A percentile compares a stretch with the other conserved stretches of the same genome.
Evolutionary conservation across 176 grass and related monocot genomes (phyloP).

Genomic region (Aegilops longissima): DNA sequence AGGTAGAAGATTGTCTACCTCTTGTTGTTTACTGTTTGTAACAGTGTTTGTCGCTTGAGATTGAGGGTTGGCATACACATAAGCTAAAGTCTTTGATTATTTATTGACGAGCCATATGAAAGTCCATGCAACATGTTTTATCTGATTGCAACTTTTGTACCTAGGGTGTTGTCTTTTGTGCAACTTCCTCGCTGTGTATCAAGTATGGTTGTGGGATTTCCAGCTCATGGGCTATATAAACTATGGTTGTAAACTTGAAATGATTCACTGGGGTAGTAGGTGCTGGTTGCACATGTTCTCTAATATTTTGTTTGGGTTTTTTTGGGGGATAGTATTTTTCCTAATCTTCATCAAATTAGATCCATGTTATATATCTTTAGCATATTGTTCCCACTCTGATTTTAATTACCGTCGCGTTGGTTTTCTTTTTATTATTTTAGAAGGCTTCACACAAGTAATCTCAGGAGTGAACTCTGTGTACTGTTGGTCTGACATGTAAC

Average conservation of each 20-base stretch:
- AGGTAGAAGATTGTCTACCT: conserved; percentile 4
- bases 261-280: not conserved
- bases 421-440: not conserved
- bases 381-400: not conserved
- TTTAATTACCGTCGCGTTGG: not conserved
- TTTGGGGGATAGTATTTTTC: not conserved
- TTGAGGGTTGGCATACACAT: not conserved
- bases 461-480: not conserved
- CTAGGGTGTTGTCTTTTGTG: not conserved
- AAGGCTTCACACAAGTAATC: not conserved
- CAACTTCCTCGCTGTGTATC: not conserved
- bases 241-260: not conserved
- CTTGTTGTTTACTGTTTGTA: not conserved
- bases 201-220: not conserved
- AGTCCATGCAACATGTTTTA: not conserved
- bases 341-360: not conserved
- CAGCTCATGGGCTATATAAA: conserved; percentile 11
- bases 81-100: not conserved
- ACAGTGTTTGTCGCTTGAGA: not conserved
- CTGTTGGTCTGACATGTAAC: not conserved
- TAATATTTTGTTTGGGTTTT: not conserved
- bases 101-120: conserved; percentile 23
- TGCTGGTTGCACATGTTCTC: not conserved
- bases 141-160: not conserved
- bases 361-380: not conserved